Conservation (phyloP, 768 basidiomycete genomes). For the Leccinellum albellum region DNA sequence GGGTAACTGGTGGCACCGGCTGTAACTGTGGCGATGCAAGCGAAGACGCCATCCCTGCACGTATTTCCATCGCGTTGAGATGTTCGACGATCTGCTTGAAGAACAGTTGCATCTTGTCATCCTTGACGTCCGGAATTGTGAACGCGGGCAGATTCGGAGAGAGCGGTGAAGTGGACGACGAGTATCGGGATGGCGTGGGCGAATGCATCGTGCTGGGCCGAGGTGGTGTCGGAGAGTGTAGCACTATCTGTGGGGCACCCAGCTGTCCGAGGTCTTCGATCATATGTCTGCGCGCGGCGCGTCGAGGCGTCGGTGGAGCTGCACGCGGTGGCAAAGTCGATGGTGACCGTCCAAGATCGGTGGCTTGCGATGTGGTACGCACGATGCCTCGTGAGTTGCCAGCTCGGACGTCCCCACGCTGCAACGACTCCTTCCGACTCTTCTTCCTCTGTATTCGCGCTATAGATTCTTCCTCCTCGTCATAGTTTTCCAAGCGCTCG, state of each 20-base stretch:
- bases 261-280: constrained; percentile 15
- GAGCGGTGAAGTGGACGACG: constrained; percentile 27
- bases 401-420: constrained; percentile 18
- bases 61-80: constrained; percentile 67
- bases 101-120: constrained; percentile 77
- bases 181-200: constrained; percentile 24
- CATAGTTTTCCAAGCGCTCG: constrained; percentile 67
- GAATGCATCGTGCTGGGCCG: constrained; percentile 17
- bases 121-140: constrained; percentile 65
- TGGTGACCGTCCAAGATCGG: constrained; percentile 27
- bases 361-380: constrained; percentile 23
- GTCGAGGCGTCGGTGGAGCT: constrained; percentile 59
- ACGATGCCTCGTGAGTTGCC: constrained; percentile 13
- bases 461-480: constrained; percentile 58
- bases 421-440: constrained; percentile 35
- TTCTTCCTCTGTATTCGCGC: constrained; percentile 32
- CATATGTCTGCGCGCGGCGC: constrained; percentile 38
- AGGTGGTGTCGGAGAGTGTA: constrained; percentile 27
- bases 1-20: constrained; percentile 7
- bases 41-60: constrained; percentile 31
- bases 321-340: constrained; percentile 50
- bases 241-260: constrained; percentile 22
- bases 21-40: constrained; percentile 17
- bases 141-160: constrained; percentile 44
- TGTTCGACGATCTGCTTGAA: constrained; percentile 83